Conservation (phyloP, 1,139 yeast species). For the Blastobotrys arbuscula region DNA sequence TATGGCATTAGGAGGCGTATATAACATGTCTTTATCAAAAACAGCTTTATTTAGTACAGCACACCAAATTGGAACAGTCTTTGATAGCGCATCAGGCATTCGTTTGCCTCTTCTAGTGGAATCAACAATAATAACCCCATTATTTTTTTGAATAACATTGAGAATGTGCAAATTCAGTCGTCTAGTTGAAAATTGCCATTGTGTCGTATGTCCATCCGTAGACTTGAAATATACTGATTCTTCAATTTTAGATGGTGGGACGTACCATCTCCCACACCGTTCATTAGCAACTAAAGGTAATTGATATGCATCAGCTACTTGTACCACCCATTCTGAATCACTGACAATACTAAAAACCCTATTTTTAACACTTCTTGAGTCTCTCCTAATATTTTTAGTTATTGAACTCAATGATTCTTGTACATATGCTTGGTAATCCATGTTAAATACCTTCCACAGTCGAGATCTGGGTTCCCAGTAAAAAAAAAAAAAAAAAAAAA, state of each 20-base stretch:
- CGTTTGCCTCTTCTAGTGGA: slow-evolving; percentile 80
- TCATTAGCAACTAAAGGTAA: slow-evolving; percentile 56
- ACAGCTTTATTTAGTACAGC: slow-evolving; percentile 61
- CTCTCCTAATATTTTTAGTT: slow-evolving; percentile 40
- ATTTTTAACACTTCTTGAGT: slow-evolving; percentile 53
- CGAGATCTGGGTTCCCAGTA: neutral
- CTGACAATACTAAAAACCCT: slow-evolving; percentile 63
- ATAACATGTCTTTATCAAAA: slow-evolving; percentile 37
- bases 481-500: neutral
- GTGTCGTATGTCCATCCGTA: slow-evolving; percentile 80
- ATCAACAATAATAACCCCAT: slow-evolving; percentile 65
- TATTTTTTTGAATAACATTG: slow-evolving; percentile 38
- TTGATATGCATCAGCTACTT: slow-evolving; percentile 31
- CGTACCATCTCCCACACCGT: slow-evolving; percentile 87
- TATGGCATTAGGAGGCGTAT: slow-evolving; percentile 50
- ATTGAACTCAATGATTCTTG: slow-evolving; percentile 19
- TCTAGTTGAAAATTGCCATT: slow-evolving; percentile 73
- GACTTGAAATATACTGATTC: slow-evolving; percentile 74
- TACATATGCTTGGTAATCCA: slow-evolving; percentile 14
- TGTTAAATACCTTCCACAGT: slow-evolving; percentile 19
- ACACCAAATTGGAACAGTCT: slow-evolving; percentile 90
- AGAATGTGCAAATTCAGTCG: slow-evolving; percentile 69
- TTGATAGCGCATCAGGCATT: slow-evolving; percentile 81
- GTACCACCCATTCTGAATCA: slow-evolving; percentile 47
- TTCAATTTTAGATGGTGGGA: slow-evolving; percentile 38